These are phyloP conservation scores for Cytospora leucostoma DNA, from an alignment of 2,329 filamentous ascomycete genomes.

Conservation along the genomic window DNA sequence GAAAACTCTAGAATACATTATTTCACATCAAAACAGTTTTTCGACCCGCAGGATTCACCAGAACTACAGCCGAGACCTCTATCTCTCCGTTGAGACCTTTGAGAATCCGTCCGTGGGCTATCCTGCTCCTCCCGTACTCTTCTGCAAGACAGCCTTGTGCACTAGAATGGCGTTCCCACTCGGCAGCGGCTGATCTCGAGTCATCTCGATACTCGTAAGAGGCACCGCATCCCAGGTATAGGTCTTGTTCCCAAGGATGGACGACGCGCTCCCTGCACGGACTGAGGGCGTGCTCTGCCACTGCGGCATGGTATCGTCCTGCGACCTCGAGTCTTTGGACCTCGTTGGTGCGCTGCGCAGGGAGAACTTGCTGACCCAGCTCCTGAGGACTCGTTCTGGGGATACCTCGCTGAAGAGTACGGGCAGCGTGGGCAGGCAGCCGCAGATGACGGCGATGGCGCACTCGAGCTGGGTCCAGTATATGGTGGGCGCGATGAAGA, in stretches of 20 bases:
- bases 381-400: background rate
- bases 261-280: background rate
- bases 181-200: background rate
- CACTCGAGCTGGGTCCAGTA: constrained; percentile 8
- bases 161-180: background rate
- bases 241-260: background rate
- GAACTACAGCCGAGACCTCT: too few relatives aligned
- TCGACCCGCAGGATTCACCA: too few relatives aligned
- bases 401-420: background rate
- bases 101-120: background rate
- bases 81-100: too few relatives aligned
- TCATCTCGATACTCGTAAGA: background rate
- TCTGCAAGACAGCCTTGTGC: background rate
- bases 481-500: background rate
- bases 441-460: constrained; percentile 21
- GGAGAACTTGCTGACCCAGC: background rate
- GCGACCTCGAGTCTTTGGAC: background rate
- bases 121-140: background rate
- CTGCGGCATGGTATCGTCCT: background rate
- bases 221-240: background rate
- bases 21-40: too few relatives aligned
- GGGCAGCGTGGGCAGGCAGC: constrained; percentile 1
- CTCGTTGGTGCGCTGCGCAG: background rate
- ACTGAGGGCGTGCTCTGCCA: background rate
- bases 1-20: too few relatives aligned